Base-by-base conservation (phyloP, 2,329 filamentous ascomycete species). In the Fusarium brevicatenulatum region DNA sequence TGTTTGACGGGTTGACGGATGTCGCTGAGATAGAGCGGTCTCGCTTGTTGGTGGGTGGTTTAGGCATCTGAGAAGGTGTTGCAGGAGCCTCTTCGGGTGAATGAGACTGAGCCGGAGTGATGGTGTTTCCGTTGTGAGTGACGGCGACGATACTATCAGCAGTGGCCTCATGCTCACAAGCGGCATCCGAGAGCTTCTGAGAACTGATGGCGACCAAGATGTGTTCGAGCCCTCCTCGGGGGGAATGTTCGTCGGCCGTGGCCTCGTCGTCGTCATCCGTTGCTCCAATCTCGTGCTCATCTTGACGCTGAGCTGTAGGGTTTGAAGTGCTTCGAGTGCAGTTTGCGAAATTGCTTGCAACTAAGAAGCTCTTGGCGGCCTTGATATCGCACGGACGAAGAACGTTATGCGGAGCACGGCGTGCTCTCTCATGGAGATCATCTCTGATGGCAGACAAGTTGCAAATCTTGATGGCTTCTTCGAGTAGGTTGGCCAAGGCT, bases 361-460 rank as follows among this genome's bases (percentile, higher is more conserved):
- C 23, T 19, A 67, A 37, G 21, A 37, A 40, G 0, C 47, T 16
- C 15, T 25, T 66, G 9, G 64, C 36, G 13, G 12, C 13, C 5
- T 53, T 67, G 21, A 60, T 19, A n/a, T 67, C 52, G 21, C 34
- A 21, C 21, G 11, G 2, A 12, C 62, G 53, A 59, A 67, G 64
- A 3, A 30, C 15, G 11, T 18, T 15, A 3, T 19, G 21, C 2
- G 37, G 32, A 8, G 19, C 19, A 39, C 9, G 3, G 34, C n/a
- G 49, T 9, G 9, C 32, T 16, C 5, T 15, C 19, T n/a, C 19
- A 6, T 10, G n/a, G 2, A 67, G 61, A 47, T 36, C 36, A 1
- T 43, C 25, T 4, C 47, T 66, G 28, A 67, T 55, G 5, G 19
- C 28, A 32, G 34, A 21, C 9, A 40, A 25, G 13, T 28, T 19